Evolutionary conservation across 192 early-diverging fungal genomes (phyloP), one percentile per base, ranked within the genome.

Genomic region (Phycomyces blakesleeanus): DNA sequence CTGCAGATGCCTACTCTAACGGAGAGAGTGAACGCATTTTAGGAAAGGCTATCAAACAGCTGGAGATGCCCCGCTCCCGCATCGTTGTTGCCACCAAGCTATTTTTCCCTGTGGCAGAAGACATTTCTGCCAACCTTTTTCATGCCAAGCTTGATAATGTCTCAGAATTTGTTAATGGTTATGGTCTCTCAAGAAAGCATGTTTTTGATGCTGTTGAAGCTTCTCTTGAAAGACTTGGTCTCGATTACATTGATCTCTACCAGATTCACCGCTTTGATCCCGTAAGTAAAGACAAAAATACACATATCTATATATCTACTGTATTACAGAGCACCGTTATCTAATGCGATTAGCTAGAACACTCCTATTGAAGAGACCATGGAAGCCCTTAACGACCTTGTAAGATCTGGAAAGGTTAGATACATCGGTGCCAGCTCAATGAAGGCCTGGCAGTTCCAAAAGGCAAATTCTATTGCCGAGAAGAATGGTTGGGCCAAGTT

Each of bases 171-270:
- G 67, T 69, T 3, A 94, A 94, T 76, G 85, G 86, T 41, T 77
- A 76, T 40, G 92, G 92, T 7, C 72, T 94, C 20, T 91, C 89
- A 1, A 81, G 91, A 44, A 94, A 94, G 61, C 89, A 94, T 69
- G 86, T 93, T 21, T 76, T 92, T 59, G 90, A 93, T 55, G 89
- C 88, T 14, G 74, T 87, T 15, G 80, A 88, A 21, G 89, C 87
- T 1, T 86, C 80, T 14, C 74, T 91, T 27, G 77, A 82, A 49
- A 78, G 92, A 5, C 60, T 92, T 41, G 70, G 81, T 18, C 61
- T 91, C 25, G 87, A 88, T 10, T 87, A 91, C 72, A 79, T 88
- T 42, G 84, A 91, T 74, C 67, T 92, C 24, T 74, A 90, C 26
- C 87, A 85, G 62, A 88, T 89, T 37, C 92, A 94, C 72, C 75